Conservation (phyloP, 306 rosid genomes). For the Lathyrus oleraceus region DNA sequence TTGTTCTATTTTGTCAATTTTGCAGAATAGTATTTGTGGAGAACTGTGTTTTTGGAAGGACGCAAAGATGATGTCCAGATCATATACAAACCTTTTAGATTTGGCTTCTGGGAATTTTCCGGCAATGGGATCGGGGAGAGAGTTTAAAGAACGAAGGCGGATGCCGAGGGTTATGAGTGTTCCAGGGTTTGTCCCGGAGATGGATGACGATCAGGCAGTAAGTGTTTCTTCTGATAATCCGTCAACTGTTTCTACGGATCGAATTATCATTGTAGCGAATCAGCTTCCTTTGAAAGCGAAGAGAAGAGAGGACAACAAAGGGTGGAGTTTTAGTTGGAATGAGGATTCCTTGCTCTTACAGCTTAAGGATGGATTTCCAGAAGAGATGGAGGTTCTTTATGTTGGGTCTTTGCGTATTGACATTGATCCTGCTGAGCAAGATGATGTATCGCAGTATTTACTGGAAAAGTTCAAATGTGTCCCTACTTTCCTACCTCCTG, state of each 20-base stretch:
- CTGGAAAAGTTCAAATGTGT: constrained; percentile 66
- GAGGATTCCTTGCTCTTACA: constrained; percentile 78
- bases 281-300: constrained; percentile 77
- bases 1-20: constrained; percentile 21
- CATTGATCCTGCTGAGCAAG: constrained; percentile 66
- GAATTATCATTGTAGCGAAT: constrained; percentile 78
- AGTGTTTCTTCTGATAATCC: constrained; percentile 71
- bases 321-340: constrained; percentile 82
- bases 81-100: constrained; percentile 76
- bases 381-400: constrained; percentile 73
- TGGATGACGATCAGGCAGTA: constrained; percentile 64
- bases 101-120: constrained; percentile 85
- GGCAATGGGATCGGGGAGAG: constrained; percentile 45
- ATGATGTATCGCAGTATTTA: constrained; percentile 65
- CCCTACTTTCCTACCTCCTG: constrained; percentile 69
- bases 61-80: constrained; percentile 69
- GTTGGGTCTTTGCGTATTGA: constrained; percentile 66
- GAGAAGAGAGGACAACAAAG: constrained; percentile 55
- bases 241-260: constrained; percentile 53
- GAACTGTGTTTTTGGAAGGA: constrained; percentile 36
- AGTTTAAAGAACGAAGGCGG: constrained; percentile 48
- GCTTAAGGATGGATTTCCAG: constrained; percentile 77
- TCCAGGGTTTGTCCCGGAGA: constrained; percentile 61
- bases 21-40: constrained; percentile 39
- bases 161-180: constrained; percentile 67